Percentiles rank a stretch among this genome's conserved stretches.
Evolutionary conservation across 2,329 filamentous ascomycete species (phyloP).

Genomic region (Didymella exigua): DNA sequence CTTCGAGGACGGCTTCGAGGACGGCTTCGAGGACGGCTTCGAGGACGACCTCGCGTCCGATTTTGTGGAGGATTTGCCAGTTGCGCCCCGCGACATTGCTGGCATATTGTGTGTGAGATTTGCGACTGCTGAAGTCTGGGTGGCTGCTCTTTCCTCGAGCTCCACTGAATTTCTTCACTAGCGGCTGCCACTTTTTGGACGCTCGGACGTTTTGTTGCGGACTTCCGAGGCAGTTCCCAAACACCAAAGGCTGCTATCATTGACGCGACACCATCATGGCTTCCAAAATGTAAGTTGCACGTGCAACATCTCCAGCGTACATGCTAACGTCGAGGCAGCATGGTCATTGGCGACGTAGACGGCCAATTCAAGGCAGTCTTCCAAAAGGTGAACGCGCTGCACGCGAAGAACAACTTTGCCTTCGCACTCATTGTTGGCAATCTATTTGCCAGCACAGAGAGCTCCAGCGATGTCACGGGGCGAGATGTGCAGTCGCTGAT

Average conservation of each 20-base stretch:
- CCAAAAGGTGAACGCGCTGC: conserved; percentile 77
- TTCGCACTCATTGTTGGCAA: conserved; percentile 86
- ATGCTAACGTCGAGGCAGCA: conserved; percentile 53
- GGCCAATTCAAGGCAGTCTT: conserved; percentile 79
- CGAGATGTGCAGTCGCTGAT: conserved; percentile 68
- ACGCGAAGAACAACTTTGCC: conserved; percentile 85
- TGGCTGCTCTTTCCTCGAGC: conserved; percentile 17
- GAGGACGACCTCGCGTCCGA: conserved; percentile 21
- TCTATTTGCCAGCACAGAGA: conserved; percentile 67
- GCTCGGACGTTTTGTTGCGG: neutral
- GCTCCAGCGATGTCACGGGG: conserved; percentile 59
- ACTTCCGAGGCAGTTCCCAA: conserved; percentile 7
- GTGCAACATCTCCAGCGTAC: neutral
- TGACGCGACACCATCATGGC: conserved; percentile 51
- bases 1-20: conserved; percentile 22
- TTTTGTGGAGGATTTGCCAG: conserved; percentile 18
- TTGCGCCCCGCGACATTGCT: conserved; percentile 49
- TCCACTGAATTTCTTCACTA: conserved; percentile 40
- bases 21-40: conserved; percentile 14
- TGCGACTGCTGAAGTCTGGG: conserved; percentile 12
- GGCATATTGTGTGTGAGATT: conserved; percentile 46
- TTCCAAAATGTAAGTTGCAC: conserved; percentile 58
- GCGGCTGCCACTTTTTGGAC: conserved; percentile 20
- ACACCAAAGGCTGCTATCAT: conserved; percentile 1
- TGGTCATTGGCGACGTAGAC: conserved; percentile 82